Evolutionary conservation across 2,329 filamentous ascomycete species (phyloP).

Genomic region (Verticillium alfalfae): DNA sequence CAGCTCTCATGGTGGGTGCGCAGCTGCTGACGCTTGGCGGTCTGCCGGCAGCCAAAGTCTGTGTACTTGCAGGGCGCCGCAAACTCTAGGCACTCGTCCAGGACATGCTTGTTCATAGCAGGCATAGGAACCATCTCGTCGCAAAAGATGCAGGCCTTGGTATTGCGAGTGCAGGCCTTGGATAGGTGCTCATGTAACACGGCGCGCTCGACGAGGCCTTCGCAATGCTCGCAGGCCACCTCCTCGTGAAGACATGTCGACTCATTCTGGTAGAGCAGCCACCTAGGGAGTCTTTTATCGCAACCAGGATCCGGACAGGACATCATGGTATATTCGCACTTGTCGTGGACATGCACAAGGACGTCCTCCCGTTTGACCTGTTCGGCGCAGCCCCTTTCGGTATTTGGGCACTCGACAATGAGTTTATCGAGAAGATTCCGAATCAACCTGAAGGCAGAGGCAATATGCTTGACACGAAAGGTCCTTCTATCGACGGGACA

Average conservation of each 20-base stretch:
- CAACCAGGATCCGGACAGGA: slow-evolving; percentile 51
- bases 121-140: slow-evolving; percentile 35
- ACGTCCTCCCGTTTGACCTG: slow-evolving; percentile 48
- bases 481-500: slow-evolving; percentile 56
- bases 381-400: slow-evolving; percentile 41
- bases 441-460: slow-evolving; percentile 38
- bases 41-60: slow-evolving; percentile 41
- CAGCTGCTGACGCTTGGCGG: slow-evolving; percentile 30
- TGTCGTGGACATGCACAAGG: slow-evolving; percentile 45
- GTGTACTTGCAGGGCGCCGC: slow-evolving; percentile 39
- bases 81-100: slow-evolving; percentile 36
- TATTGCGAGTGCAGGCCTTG: slow-evolving; percentile 37
- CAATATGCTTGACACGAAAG: slow-evolving; percentile 20
- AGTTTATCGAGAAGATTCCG: slow-evolving; percentile 57
- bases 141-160: slow-evolving; percentile 45
- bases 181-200: slow-evolving; percentile 40
- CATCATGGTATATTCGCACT: slow-evolving; percentile 51
- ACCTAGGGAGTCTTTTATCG: slow-evolving; percentile 43
- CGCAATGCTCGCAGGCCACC: slow-evolving; percentile 48
- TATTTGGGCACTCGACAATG: slow-evolving; percentile 53
- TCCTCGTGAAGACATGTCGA: slow-evolving; percentile 50
- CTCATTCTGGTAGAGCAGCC: slow-evolving; percentile 29
- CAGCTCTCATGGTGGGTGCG: slow-evolving; percentile 42
- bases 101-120: slow-evolving; percentile 40
- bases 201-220: slow-evolving; percentile 38